Evolutionary conservation across 2,329 filamentous ascomycete genomes (phyloP).

Genomic region (Sclerotinia glacialis): DNA sequence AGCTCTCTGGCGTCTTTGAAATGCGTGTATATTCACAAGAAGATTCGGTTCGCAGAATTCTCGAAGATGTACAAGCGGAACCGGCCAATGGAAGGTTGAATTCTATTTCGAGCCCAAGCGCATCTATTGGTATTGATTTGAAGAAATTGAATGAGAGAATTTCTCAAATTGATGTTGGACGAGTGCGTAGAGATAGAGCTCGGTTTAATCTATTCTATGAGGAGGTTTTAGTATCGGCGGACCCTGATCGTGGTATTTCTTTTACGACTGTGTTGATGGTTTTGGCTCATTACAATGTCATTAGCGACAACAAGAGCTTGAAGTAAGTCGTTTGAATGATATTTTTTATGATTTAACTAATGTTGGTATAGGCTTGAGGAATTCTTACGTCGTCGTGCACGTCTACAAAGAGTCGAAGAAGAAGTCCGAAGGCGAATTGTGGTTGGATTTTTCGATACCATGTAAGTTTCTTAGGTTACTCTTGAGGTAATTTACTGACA

Average conservation of each 20-base stretch:
- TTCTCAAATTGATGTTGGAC: conserved; percentile 66
- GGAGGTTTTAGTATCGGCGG: conserved; percentile 89
- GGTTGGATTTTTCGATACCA: conserved; percentile 90
- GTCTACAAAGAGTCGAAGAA: conserved; percentile 91
- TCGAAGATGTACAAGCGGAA: conserved; percentile 70
- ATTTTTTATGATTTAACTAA: conserved; percentile 33
- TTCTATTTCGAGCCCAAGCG: conserved; percentile 53
- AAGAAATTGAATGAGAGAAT: conserved; percentile 72
- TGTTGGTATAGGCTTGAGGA: conserved; percentile 70
- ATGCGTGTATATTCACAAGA: conserved; percentile 95
- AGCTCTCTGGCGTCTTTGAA: conserved; percentile 91
- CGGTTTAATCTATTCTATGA: conserved; percentile 95
- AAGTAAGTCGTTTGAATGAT: conserved; percentile 50
- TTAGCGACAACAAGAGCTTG: conserved; percentile 94
- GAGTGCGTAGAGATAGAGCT: conserved; percentile 71
- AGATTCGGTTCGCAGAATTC: conserved; percentile 79
- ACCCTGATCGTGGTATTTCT: conserved; percentile 83
- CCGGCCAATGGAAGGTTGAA: conserved; percentile 44
- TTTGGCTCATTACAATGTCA: conserved; percentile 96
- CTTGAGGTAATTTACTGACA: conserved; percentile 28
- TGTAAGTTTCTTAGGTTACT: conserved; percentile 49
- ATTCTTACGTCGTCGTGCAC: conserved; percentile 83
- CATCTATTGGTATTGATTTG: conserved; percentile 63
- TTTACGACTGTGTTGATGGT: conserved; percentile 95
- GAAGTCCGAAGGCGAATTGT: conserved; percentile 88